Base-by-base conservation (phyloP, 495 filamentous ascomycete genomes). In the Schizothecium vesticola region DNA sequence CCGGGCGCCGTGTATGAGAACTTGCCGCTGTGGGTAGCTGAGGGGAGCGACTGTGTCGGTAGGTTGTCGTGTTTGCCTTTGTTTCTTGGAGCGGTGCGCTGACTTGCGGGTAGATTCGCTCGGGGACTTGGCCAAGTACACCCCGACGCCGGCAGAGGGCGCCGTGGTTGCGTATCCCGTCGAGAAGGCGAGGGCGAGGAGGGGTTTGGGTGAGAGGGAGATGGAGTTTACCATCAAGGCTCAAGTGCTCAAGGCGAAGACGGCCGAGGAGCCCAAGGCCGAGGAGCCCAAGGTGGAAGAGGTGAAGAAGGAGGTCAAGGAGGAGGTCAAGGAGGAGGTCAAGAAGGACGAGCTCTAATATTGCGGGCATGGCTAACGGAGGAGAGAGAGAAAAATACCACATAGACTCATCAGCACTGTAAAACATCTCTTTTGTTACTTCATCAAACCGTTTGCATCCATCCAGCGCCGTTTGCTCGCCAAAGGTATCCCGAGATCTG, bases 11-110 rank as follows among this genome's bases (percentile, higher is more conserved):
- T 80, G 29, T 76, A 79, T 36, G 69, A 75, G 61, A 65, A 63
- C n/a, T 59, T 76, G 56, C 78, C 78, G 24, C 67, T 80, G 16
- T 80, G 74, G 74, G 74, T 80, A 5, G 76, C 74, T 11, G 75
- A 74, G 71, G 69, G 63, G 21, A 80, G 75, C 33, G 61, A 68
- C 8, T 80, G 78, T 56, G 64, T 70, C 9, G 76, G 78, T 79
- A 11, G 58, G 77, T 55, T 10, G 8, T 56, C 23, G 5, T 16
- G 24, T 23, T 3, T 56, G 21, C 3, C 0, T 25, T 10, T 57
- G 62, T 21, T 10, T 21, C 19, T 2, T 11, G 16, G 33, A 58
- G 11, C 12, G 19, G 9, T 25, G 25, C 7, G 28, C 69, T 71
- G 51, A 72, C 56, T n/a, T 23, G 1, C 1, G 0, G 23, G 26